Conservation (phyloP, 164 flowering plant species). For the Chimonanthus praecox region DNA sequence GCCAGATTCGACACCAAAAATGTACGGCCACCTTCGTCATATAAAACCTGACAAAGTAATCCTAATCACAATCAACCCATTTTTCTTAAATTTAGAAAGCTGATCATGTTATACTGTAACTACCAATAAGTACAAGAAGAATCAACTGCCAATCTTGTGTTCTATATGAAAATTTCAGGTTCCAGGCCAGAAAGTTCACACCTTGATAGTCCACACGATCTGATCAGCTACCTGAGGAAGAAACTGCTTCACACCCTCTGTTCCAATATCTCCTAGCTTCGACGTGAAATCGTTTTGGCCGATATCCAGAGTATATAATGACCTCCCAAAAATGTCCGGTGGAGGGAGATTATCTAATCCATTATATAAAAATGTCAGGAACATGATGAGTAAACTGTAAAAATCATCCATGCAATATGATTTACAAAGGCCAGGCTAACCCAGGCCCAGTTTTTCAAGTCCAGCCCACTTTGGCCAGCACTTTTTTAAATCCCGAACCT, state of each 20-base stretch:
- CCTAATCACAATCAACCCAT: neutral
- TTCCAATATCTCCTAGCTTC: constrained; percentile 44
- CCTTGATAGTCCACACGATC: constrained; percentile 61
- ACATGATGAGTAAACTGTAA: neutral
- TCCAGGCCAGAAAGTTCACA: constrained; percentile 10
- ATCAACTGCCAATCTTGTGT: neutral
- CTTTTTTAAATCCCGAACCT: too few species aligned
- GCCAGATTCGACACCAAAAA: constrained; percentile 72
- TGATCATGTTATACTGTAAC: too few species aligned
- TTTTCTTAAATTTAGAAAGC: too few species aligned
- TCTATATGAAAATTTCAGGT: neutral
- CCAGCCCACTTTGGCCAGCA: too few species aligned
- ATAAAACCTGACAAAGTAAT: constrained; percentile 20
- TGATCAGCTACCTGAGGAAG: constrained; percentile 63
- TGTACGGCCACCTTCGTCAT: constrained; percentile 62
- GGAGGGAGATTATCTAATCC: constrained; percentile 38
- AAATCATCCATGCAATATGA: too few species aligned
- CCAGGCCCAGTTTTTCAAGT: too few species aligned
- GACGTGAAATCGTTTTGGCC: constrained; percentile 95
- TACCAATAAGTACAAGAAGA: too few species aligned
- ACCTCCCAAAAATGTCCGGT: constrained; percentile 49
- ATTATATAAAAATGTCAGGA: neutral
- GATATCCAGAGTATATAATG: constrained; percentile 70
- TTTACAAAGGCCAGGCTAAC: too few species aligned
- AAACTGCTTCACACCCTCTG: constrained; percentile 44